phyloP scores from a whole-genome alignment of 179 eudicot genomes.

The Silene coronaria region DNA sequence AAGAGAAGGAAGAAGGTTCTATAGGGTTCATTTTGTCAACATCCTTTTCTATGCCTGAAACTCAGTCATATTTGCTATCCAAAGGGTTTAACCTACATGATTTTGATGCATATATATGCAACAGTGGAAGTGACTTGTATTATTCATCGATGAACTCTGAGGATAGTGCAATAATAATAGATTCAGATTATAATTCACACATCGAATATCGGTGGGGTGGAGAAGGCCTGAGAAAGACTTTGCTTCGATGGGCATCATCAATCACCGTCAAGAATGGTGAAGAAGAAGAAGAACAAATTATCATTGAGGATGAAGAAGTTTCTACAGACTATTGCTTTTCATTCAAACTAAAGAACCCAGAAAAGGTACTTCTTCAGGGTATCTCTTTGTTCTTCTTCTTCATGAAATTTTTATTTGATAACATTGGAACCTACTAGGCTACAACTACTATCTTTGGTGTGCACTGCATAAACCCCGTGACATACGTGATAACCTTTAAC shows the following conservation, averaged over 20 bases:
- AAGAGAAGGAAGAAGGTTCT: slow-evolving; percentile 49
- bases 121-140: slow-evolving; percentile 83
- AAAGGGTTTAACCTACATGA: slow-evolving; percentile 48
- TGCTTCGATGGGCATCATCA: slow-evolving; percentile 57
- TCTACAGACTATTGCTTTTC: slow-evolving; percentile 38
- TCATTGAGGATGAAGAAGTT: slow-evolving; percentile 45
- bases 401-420: not conserved
- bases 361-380: slow-evolving; percentile 27
- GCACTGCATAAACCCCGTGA: too few relatives aligned
- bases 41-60: slow-evolving; percentile 49
- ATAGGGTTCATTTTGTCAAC: slow-evolving; percentile 43
- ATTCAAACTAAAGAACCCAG: slow-evolving; percentile 34
- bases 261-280: slow-evolving; percentile 33
- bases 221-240: slow-evolving; percentile 72
- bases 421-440: not conserved
- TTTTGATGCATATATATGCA: slow-evolving; percentile 90
- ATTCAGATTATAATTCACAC: slow-evolving; percentile 69
- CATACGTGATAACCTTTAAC: not conserved
- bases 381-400: not conserved
- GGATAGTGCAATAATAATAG: slow-evolving; percentile 33
- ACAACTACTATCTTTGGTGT: not conserved
- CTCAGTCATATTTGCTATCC: slow-evolving; percentile 43
- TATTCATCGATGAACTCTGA: slow-evolving; percentile 46
- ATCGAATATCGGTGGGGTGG: slow-evolving; percentile 92
- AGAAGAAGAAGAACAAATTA: slow-evolving; percentile 41